A percentile compares a stretch with the other conserved stretches of the same genome.
phyloP scores from a whole-genome alignment of 2,329 filamentous ascomycete species.

The Venturia aucupariae region DNA sequence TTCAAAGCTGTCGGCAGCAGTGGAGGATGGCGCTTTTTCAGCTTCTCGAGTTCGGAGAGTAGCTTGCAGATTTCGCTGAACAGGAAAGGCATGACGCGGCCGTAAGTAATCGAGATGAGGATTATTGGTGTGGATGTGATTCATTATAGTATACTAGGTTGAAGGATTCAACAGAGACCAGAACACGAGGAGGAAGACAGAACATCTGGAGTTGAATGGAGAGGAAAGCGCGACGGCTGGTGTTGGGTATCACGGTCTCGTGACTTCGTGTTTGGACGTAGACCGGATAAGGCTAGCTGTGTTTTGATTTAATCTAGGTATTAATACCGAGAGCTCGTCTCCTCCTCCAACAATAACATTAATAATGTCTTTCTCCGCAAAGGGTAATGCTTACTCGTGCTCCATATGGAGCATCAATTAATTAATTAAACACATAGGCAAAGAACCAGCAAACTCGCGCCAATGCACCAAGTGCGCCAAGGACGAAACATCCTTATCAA shows the following conservation, averaged over 20 bases:
- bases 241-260: background rate
- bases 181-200: background rate
- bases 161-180: background rate
- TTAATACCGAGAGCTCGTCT: no score
- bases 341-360: background rate
- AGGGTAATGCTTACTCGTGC: background rate
- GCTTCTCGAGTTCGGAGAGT: constrained; percentile 55
- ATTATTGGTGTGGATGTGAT: background rate
- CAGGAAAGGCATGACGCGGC: constrained; percentile 48
- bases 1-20: constrained; percentile 26
- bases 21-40: constrained; percentile 33
- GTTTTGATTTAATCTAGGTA: no score
- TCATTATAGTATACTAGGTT: background rate
- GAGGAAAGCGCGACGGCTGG: background rate
- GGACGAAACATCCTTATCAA: background rate
- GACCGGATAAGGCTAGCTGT: background rate
- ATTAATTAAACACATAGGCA: background rate
- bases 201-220: background rate
- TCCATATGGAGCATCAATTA: background rate
- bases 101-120: background rate
- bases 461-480: background rate
- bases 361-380: background rate
- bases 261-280: background rate
- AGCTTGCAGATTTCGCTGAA: constrained; percentile 68
- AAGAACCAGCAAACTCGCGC: background rate